A percentile compares a stretch with the other conserved stretches of the same genome.
These are phyloP conservation scores for Guyanaporus albipodus DNA, from an alignment of 768 basidiomycete genomes.

Conservation along the genomic window DNA sequence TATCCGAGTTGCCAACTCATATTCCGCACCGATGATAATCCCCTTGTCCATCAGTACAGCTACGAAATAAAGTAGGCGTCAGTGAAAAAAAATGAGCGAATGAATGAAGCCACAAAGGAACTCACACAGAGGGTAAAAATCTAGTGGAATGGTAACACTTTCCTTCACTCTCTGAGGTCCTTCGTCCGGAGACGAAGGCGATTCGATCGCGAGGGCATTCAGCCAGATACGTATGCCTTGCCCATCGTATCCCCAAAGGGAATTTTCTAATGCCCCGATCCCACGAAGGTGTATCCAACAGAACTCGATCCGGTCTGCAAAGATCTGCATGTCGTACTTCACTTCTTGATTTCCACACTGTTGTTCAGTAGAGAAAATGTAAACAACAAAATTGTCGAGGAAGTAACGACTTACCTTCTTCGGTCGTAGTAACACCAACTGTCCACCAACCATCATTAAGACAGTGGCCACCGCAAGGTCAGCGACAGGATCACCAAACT, in stretches of 20 bases:
- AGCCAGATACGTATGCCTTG: constrained; percentile 89
- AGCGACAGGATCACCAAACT: constrained; percentile 89
- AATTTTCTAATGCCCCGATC: constrained; percentile 91
- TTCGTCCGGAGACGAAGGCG: constrained; percentile 38
- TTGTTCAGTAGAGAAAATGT: background rate
- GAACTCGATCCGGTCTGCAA: constrained; percentile 95
- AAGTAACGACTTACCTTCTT: constrained; percentile 56
- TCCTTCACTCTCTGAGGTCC: constrained; percentile 66
- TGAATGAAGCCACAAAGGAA: too few species aligned
- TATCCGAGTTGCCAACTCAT: constrained; percentile 71
- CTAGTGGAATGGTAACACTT: constrained; percentile 86
- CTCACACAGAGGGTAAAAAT: constrained; percentile 94
- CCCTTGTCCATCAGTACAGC: constrained; percentile 99
- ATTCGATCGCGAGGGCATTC: constrained; percentile 89
- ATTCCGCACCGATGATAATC: constrained; percentile 94
- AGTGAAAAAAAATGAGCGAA: background rate
- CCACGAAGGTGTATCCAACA: constrained; percentile 98
- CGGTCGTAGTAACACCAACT: constrained; percentile 84
- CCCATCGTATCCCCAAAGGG: constrained; percentile 96
- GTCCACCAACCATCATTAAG: constrained; percentile 91
- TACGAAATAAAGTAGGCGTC: constrained; percentile 30
- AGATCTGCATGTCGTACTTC: constrained; percentile 95
- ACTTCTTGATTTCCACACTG: constrained; percentile 85
- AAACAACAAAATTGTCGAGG: background rate
- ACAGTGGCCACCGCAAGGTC: constrained; percentile 94